These are phyloP conservation scores for Brasilioporus rufonigricans DNA, from an alignment of 768 basidiomycete genomes.

Conservation along the genomic window DNA sequence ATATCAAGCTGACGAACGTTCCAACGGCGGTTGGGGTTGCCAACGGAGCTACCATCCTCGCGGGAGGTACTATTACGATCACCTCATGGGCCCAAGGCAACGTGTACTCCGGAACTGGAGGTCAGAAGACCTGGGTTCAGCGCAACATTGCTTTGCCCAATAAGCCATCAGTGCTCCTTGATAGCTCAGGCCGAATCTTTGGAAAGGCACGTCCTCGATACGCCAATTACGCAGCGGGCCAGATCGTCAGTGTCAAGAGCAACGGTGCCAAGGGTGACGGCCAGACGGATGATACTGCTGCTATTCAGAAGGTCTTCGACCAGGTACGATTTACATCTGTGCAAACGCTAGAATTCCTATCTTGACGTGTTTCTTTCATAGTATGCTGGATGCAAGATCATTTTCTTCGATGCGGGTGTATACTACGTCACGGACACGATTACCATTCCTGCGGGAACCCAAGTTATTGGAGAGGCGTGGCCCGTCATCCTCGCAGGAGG, in stretches of 20 bases:
- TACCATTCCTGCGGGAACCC: conserved; percentile 44
- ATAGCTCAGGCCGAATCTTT: conserved; percentile 57
- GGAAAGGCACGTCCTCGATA: conserved; percentile 68
- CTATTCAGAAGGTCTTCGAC: conserved; percentile 56
- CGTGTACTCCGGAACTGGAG: conserved; percentile 53
- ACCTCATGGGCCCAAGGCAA: conserved; percentile 75
- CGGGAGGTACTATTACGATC: conserved; percentile 35
- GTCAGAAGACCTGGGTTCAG: conserved; percentile 47
- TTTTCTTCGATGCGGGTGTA: conserved; percentile 72
- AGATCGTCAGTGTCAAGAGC: conserved; percentile 69
- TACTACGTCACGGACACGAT: conserved; percentile 49
- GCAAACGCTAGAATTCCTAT: background rate
- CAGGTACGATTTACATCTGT: conserved; percentile 34
- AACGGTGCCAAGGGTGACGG: conserved; percentile 76
- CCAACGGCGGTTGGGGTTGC: conserved; percentile 32
- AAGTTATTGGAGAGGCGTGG: conserved; percentile 53
- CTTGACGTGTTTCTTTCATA: conserved; percentile 19
- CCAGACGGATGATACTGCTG: conserved; percentile 68
- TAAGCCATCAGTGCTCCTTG: conserved; percentile 58
- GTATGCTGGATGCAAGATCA: conserved; percentile 73
- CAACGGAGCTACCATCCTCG: conserved; percentile 32
- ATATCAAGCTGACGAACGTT: conserved; percentile 35
- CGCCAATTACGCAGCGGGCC: conserved; percentile 48
- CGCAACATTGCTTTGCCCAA: conserved; percentile 40
- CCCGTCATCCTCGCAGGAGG: conserved; percentile 45